Evolutionary conservation across 306 rosid genomes (phyloP).

Genomic region (Acacia crassicarpa): DNA sequence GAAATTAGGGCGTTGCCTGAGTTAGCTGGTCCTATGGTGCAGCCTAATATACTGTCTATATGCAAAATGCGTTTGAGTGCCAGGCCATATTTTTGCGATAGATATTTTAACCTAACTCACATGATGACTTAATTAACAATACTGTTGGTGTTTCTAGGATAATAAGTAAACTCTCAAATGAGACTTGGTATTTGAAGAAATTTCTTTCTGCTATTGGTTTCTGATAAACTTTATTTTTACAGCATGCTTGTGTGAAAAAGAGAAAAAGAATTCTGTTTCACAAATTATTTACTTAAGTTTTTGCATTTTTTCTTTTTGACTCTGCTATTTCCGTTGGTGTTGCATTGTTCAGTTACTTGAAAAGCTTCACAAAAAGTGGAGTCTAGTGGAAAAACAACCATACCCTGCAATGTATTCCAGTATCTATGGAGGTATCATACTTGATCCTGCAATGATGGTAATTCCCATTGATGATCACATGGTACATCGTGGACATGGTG

Average conservation of each 20-base stretch:
- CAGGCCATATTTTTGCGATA: background rate
- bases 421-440: constrained; percentile 80
- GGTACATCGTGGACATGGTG: constrained; percentile 69
- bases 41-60: background rate
- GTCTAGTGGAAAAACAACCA: constrained; percentile 59
- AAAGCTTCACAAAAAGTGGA: constrained; percentile 79
- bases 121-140: background rate
- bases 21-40: background rate
- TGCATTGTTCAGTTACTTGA: constrained; percentile 63
- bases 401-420: constrained; percentile 91
- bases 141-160: background rate
- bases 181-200: background rate
- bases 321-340: constrained; percentile 25
- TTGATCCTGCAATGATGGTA: constrained; percentile 82
- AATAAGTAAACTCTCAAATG: background rate
- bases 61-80: background rate
- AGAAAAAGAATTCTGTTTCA: background rate
- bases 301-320: background rate
- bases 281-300: background rate
- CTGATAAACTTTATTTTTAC: background rate
- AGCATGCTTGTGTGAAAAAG: background rate
- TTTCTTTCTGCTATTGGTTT: background rate
- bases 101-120: background rate
- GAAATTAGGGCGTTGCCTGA: background rate
- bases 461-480: constrained; percentile 68